These are phyloP conservation scores for Microdochium bolleyi DNA, from an alignment of 2,329 filamentous ascomycete genomes.

Conservation along the genomic window DNA sequence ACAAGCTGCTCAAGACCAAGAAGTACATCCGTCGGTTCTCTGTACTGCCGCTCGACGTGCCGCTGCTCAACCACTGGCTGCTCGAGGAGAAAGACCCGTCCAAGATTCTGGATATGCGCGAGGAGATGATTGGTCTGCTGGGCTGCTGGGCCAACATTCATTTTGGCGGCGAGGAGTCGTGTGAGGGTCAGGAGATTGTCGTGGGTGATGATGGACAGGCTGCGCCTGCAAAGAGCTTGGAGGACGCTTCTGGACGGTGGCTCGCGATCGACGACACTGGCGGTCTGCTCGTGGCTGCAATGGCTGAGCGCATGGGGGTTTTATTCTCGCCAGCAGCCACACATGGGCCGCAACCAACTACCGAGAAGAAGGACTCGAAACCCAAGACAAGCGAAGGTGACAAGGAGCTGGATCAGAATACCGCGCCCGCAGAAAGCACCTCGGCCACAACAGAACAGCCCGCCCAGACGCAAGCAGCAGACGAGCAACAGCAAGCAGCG, in stretches of 20 bases:
- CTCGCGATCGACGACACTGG: slow-evolving; percentile 82
- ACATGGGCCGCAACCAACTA: slow-evolving; percentile 7
- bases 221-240: slow-evolving; percentile 10
- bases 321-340: slow-evolving; percentile 42
- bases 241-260: slow-evolving; percentile 50
- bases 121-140: slow-evolving; percentile 74
- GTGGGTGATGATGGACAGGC: slow-evolving; percentile 11
- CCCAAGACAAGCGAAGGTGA: slow-evolving; percentile 20
- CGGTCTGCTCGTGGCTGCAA: slow-evolving; percentile 70
- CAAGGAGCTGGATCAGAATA: background rate
- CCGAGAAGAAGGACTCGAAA: slow-evolving; percentile 1
- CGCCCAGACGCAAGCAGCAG: slow-evolving; percentile 4
- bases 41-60: slow-evolving; percentile 74
- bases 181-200: slow-evolving; percentile 9
- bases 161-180: slow-evolving; percentile 41
- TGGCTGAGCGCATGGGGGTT: slow-evolving; percentile 85
- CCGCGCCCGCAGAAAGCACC: background rate
- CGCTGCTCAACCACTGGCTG: slow-evolving; percentile 67
- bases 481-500: slow-evolving; percentile 7
- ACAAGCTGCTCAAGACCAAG: slow-evolving; percentile 86
- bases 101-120: slow-evolving; percentile 78
- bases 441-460: slow-evolving; percentile 2
- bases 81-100: slow-evolving; percentile 71
- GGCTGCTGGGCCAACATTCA: slow-evolving; percentile 89
- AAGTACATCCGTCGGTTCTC: slow-evolving; percentile 91